These are phyloP conservation scores for Trichoderma polysporum DNA, from an alignment of 2,329 filamentous ascomycete genomes.

Conservation along the genomic window DNA sequence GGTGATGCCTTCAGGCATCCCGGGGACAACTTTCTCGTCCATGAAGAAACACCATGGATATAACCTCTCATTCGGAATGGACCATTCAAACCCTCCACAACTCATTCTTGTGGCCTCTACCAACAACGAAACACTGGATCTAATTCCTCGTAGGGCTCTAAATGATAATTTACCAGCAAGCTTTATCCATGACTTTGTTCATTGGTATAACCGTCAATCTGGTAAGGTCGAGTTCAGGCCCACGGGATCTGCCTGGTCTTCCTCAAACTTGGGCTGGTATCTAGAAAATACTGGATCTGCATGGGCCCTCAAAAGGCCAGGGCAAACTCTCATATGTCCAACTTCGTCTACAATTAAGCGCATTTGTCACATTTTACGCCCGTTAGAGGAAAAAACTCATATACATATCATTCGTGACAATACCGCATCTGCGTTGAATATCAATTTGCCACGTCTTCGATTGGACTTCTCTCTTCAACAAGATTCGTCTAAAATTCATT, in stretches of 20 bases:
- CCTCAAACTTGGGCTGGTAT: no score
- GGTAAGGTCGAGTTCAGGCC: slow-evolving; percentile 36
- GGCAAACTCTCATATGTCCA: no score
- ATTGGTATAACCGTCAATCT: slow-evolving; percentile 44
- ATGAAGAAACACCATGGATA: slow-evolving; percentile 34
- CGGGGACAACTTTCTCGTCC: slow-evolving; percentile 43
- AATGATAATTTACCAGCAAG: slow-evolving; percentile 32
- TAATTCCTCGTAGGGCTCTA: slow-evolving; percentile 37
- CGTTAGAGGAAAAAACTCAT: no score
- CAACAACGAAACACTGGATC: slow-evolving; percentile 23
- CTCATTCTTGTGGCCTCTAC: slow-evolving; percentile 35
- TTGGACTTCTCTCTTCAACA: slow-evolving; percentile 45
- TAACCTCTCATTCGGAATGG: slow-evolving; percentile 37
- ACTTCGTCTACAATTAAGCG: no score
- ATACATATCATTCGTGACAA: slow-evolving; percentile 14
- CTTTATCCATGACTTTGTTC: slow-evolving; percentile 43
- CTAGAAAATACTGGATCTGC: no score
- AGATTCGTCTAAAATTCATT: slow-evolving; percentile 36
- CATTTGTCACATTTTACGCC: no score
- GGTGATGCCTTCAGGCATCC: slow-evolving; percentile 40
- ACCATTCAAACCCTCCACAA: slow-evolving; percentile 7
- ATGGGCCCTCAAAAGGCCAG: no score
- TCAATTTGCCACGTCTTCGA: slow-evolving; percentile 48
- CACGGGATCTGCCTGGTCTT: slow-evolving; percentile 31
- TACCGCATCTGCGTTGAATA: slow-evolving; percentile 29